phyloP scores from a whole-genome alignment of 2,329 filamentous ascomycete genomes.

The Boeremia lycopersici region DNA sequence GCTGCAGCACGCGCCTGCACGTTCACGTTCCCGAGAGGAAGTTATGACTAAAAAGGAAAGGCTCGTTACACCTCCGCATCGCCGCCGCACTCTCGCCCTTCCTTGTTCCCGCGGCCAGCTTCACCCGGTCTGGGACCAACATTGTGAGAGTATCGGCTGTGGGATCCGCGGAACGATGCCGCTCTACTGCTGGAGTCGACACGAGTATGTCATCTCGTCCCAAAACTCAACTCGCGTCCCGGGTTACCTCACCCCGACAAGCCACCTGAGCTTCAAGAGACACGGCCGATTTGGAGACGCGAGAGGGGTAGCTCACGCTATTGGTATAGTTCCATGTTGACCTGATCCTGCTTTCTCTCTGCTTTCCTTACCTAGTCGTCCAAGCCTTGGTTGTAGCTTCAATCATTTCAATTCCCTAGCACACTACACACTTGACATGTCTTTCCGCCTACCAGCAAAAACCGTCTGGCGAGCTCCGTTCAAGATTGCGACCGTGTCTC shows the following conservation, averaged over 20 bases:
- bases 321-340: background rate
- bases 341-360: background rate
- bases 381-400: background rate
- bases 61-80: constrained; percentile 19
- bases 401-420: background rate
- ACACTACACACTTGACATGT: constrained; percentile 20
- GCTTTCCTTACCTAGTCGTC: background rate
- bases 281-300: constrained; percentile 11
- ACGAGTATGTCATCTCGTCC: constrained; percentile 3
- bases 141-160: constrained; percentile 2
- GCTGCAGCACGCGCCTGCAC: constrained; percentile 21
- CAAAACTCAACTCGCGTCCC: constrained; percentile 4
- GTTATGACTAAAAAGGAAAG: constrained; percentile 12
- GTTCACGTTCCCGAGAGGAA: constrained; percentile 11
- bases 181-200: background rate
- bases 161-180: constrained; percentile 3
- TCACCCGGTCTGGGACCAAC: constrained; percentile 1
- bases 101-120: constrained; percentile 13
- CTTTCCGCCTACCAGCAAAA: constrained; percentile 28
- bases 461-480: constrained; percentile 28
- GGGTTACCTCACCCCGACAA: constrained; percentile 20
- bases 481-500: constrained; percentile 18
- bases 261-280: constrained; percentile 9
- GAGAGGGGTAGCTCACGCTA: constrained; percentile 30
- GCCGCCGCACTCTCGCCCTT: constrained; percentile 6